A percentile compares a stretch with the other conserved stretches of the same genome.
These are phyloP conservation scores for Fabrea salina DNA, from an alignment of 169 alveolate genomes.

Conservation along the genomic window DNA sequence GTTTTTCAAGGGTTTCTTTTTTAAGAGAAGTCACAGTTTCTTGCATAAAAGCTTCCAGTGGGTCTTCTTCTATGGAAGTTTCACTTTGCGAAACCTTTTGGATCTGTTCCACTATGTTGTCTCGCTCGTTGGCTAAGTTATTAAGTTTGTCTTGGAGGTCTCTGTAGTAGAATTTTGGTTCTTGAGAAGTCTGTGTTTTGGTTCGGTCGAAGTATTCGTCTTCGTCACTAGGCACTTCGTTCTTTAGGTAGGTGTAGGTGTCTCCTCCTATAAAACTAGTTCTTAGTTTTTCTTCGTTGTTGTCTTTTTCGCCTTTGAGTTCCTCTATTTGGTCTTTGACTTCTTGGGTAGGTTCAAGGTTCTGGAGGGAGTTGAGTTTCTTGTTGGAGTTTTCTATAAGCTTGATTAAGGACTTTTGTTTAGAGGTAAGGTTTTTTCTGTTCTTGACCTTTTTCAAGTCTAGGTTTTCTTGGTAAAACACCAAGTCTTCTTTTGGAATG, in stretches of 20 bases:
- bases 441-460: background rate
- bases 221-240: too few relatives aligned
- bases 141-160: background rate
- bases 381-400: background rate
- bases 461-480: background rate
- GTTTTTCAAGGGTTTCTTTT: background rate
- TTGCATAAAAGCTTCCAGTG: background rate
- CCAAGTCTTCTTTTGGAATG: background rate
- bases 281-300: background rate
- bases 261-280: background rate
- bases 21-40: background rate
- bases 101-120: background rate
- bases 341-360: background rate
- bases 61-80: background rate
- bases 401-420: background rate
- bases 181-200: background rate
- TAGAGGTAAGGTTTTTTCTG: background rate
- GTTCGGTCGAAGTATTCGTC: constrained; percentile 9
- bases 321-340: background rate
- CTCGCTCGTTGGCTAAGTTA: background rate
- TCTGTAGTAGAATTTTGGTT: background rate
- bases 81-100: background rate
- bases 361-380: background rate
- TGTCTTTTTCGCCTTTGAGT: constrained; percentile 5
- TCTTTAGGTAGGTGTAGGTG: too few relatives aligned